Evolutionary conservation across 2,329 filamentous ascomycete genomes (phyloP), one percentile per base, ranked within the genome.

Genomic region (Cadophora malorum): DNA sequence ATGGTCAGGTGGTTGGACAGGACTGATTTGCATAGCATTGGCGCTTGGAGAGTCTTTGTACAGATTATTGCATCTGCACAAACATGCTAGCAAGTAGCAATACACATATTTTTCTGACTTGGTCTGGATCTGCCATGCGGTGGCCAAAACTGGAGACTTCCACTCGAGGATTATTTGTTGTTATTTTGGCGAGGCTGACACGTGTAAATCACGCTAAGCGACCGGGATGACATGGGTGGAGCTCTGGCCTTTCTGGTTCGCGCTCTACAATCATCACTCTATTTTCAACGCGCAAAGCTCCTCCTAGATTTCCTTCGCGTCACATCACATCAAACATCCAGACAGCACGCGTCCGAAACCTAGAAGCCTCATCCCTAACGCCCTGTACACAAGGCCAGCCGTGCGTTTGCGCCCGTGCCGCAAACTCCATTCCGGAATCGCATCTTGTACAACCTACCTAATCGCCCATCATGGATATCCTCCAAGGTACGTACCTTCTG

Each of bases 401-500:
- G 35, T 9, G 35, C 12, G 8, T 10, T 38, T 38, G 35, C 35
- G 35, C 35, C 35, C 12, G 12, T 41, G 21, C 8, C 41, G 4
- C 38, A 49, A 31, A 25, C 35, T 38, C 49, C 1, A 10, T 21
- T 25, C 33, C 1, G 14, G n/a, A 35, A 56, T 4, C 35, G 50
- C 35, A 52, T 35, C 9, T 49, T 47, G 9, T 23, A n/a, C 49
- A n/a, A 10, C 33, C 6, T 12, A 21, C 28, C 41, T n/a, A 4
- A 28, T 21, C 53, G 16, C 21, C 23, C 19, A 69, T 63, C 28
- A 71, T 71, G 71, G 69, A 72, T 58, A 67, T 73, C 63, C 52
- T 73, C 35, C 72, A 74, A 67, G 72, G 73, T 72, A 64, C 23
- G 21, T 33, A 5, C 23, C 53, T 53, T 47, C 21, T 7, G n/a